Evolutionary conservation across 805 yeast genomes (phyloP).

Genomic region (Candida maris): DNA sequence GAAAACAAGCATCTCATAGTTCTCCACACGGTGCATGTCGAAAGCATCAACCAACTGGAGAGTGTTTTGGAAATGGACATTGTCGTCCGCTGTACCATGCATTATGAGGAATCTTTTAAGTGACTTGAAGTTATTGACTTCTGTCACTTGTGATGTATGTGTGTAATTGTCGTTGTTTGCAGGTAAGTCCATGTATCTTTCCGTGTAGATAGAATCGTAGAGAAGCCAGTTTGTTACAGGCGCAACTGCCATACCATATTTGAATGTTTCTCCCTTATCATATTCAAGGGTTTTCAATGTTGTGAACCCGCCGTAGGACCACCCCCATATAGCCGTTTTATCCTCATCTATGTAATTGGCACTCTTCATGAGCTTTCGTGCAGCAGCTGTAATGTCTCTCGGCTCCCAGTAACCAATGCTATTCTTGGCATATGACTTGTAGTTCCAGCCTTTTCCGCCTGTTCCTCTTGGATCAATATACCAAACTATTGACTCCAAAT

Average conservation of each 20-base stretch:
- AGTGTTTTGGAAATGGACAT: slow-evolving; percentile 75
- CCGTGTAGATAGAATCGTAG: slow-evolving; percentile 78
- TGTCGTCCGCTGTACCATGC: slow-evolving; percentile 85
- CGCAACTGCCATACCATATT: slow-evolving; percentile 78
- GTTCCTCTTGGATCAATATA: slow-evolving; percentile 81
- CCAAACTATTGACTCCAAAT: slow-evolving; percentile 56
- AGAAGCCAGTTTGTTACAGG: slow-evolving; percentile 79
- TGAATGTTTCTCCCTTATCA: slow-evolving; percentile 59
- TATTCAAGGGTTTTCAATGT: slow-evolving; percentile 70
- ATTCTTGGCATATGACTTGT: slow-evolving; percentile 51
- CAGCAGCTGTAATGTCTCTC: slow-evolving; percentile 54
- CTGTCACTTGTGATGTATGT: slow-evolving; percentile 40
- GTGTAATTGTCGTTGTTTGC: slow-evolving; percentile 48
- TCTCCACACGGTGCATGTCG: slow-evolving; percentile 49
- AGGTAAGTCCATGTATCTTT: slow-evolving; percentile 66
- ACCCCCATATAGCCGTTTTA: slow-evolving; percentile 75
- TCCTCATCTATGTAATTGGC: slow-evolving; percentile 47
- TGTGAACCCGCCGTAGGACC: slow-evolving; percentile 84
- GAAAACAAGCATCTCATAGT: slow-evolving; percentile 81
- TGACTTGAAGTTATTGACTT: slow-evolving; percentile 40
- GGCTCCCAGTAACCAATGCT: slow-evolving; percentile 77
- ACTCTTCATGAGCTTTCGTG: slow-evolving; percentile 45
- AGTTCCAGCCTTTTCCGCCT: slow-evolving; percentile 72
- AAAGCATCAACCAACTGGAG: slow-evolving; percentile 58
- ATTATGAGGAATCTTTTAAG: slow-evolving; percentile 60